phyloP scores from a whole-genome alignment of 306 rosid species.

The Trifolium subterraneum region DNA sequence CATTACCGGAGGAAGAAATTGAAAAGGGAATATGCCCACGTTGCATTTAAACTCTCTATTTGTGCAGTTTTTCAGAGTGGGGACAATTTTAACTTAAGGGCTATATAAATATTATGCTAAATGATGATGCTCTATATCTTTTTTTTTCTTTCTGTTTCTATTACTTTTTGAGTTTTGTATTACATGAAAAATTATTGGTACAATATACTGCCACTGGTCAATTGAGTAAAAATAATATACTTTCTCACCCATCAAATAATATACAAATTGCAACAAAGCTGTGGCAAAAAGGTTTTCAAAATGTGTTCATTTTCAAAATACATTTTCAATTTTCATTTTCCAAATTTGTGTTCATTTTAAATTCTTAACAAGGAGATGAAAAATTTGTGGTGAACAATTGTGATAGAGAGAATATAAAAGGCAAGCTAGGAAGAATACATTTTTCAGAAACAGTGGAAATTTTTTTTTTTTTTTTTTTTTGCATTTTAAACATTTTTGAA shows the following conservation, averaged over 20 bases:
- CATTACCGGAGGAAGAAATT: background rate
- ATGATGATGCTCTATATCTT: background rate
- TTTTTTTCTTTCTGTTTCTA: background rate
- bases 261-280: constrained; percentile 22
- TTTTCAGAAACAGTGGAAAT: background rate
- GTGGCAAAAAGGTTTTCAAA: constrained; percentile 6
- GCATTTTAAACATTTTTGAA: background rate
- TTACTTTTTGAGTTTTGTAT: constrained; percentile 26
- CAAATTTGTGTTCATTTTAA: background rate
- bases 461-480: background rate
- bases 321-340: background rate
- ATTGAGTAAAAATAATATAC: constrained; percentile 16
- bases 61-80: constrained; percentile 22
- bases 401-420: background rate
- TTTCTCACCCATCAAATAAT: constrained; percentile 17
- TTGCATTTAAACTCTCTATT: constrained; percentile 12
- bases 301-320: background rate
- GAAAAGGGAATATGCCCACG: background rate
- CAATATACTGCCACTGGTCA: constrained; percentile 10
- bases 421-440: background rate
- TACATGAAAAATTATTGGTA: constrained; percentile 12
- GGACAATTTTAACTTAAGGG: background rate
- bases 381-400: background rate
- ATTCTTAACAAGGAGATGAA: background rate
- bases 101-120: constrained; percentile 26